Evolutionary conservation across 2,329 filamentous ascomycete genomes (phyloP), one percentile per base, ranked within the genome.

Genomic region (Huntiella moniliformis): DNA sequence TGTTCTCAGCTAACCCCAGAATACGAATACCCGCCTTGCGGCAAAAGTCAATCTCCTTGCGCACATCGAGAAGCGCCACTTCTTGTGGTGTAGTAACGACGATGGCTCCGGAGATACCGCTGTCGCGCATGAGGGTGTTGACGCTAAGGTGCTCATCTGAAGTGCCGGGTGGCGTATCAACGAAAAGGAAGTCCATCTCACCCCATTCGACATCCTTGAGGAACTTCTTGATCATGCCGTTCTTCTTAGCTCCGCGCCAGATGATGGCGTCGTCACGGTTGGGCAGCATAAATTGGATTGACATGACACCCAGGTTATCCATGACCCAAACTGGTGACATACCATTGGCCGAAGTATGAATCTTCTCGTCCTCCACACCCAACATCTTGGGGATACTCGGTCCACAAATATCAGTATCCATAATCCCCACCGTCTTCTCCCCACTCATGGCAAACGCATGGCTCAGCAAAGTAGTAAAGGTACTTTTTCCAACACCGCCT

Each of bases 311-410:
- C 3, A 98, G 67, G 55, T 96, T 98, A 55, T 96, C 91, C 55
- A 79, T 74, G 12, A 94, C 87, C 83, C 87, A 96, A 11, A 96
- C 88, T 0, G 91, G 91, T 57, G 81, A 85, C 91, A 87, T 95
- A 2, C 91, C 91, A 1, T 79, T 75, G 45, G 75, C 80, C 57
- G 79, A 91, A 45, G 94, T 77, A 60, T 98, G 91, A 44, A 98
- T 91, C 1, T 82, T 93, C 64, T 98, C 88, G 18, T 76, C 67
- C 61, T 95, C 87, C 1, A 95, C 88, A 32, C 91, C 91, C 79
- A 98, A 87, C 88, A 98, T 96, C 66, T 95, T 95, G 15, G 91
- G 91, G 56, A 98, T 95, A 52, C 78, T 85, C 1, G 91, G 91
- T 0, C 91, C 91, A 63, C 86, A 95, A 51, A 98, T 94, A 61